Evolutionary conservation across 768 basidiomycete species (phyloP), one percentile per base, ranked within the genome.

Genomic region (Hericium coralloides): DNA sequence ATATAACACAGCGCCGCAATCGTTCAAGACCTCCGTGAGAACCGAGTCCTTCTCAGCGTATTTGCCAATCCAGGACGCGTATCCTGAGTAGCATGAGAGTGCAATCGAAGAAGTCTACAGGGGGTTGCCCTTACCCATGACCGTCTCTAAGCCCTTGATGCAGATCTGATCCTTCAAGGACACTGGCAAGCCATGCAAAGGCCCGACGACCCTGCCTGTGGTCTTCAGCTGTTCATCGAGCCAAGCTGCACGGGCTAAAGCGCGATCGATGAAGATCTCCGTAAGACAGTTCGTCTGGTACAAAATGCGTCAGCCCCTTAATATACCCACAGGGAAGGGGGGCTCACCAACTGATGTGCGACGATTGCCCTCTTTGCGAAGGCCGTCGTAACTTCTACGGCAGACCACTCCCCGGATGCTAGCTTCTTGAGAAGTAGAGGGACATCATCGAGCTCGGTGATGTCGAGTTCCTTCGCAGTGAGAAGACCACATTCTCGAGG

Each of bases 101-200:
- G 14, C 17, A 51, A 18, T 10, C 10, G 15, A 26, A 20, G 20
- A 36, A 15, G 12, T 17, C 22, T 15, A 38, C 12, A 55, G 49
- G 53, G 31, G 69, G 67, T 68, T 66, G 64, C 31, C 20, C 69
- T 12, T 60, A 76, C 77, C 79, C 78, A 82, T 80, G 60, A 72
- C 74, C 55, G 82, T 83, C 62, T 85, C 83, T 31, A 82, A 64
- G 4, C 82, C 84, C 65, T 82, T 76, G 70, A 87, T 79, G 10
- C 73, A 71, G 60, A 85, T 79, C 60, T 71, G 69, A 62, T 78
- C 75, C 61, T 78, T 78, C 59, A 78, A 65, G 17, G 74, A 76
- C 59, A 78, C 70, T 0, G 76, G 76, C 15, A 78, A 69, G 37
- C 74, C 76, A 59, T 78, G 77, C 12, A 79, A 65, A 1, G 78